Percentiles rank a stretch among this genome's conserved stretches.
Evolutionary conservation across 305 asterid species (phyloP).

Genomic region (Andrographis paniculata): DNA sequence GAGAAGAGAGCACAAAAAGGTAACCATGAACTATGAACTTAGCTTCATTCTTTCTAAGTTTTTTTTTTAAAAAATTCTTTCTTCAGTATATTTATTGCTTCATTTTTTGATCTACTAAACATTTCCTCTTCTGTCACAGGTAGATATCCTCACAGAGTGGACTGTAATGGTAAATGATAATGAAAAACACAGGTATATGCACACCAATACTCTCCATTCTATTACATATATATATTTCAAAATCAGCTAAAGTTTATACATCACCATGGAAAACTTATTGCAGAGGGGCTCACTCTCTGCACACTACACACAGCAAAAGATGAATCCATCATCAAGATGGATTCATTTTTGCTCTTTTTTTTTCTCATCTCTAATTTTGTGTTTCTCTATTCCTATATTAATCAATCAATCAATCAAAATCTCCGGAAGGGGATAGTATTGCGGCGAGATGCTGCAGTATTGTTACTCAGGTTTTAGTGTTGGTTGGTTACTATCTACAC

Average conservation of each 20-base stretch:
- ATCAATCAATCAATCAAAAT: slow-evolving; percentile 16
- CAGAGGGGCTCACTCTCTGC: slow-evolving; percentile 41
- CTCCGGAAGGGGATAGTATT: slow-evolving; percentile 35
- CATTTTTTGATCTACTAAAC: too few species aligned
- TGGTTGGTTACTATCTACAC: slow-evolving; percentile 38
- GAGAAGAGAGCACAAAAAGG: slow-evolving; percentile 17
- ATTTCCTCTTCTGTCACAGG: too few species aligned
- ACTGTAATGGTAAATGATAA: too few species aligned
- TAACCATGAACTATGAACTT: background rate
- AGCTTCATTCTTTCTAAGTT: slow-evolving; percentile 17
- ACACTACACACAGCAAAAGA: slow-evolving; percentile 25
- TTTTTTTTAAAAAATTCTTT: background rate
- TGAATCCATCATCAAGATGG: too few species aligned
- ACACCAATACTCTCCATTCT: slow-evolving; percentile 33
- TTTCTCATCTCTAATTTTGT: slow-evolving; percentile 19
- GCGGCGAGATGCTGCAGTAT: slow-evolving; percentile 74
- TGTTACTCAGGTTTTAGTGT: slow-evolving; percentile 32
- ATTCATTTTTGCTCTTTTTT: too few species aligned
- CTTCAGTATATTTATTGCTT: too few species aligned
- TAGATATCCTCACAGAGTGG: too few species aligned
- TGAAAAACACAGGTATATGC: slow-evolving; percentile 26
- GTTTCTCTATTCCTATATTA: slow-evolving; percentile 17
- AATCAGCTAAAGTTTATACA: slow-evolving; percentile 10
- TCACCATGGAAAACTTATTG: slow-evolving; percentile 48
- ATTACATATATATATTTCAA: slow-evolving; percentile 49